A percentile compares a stretch with the other conserved stretches of the same genome.
Conservation (phyloP, 495 filamentous ascomycete genomes). For the Tetracladium marchalianum region DNA sequence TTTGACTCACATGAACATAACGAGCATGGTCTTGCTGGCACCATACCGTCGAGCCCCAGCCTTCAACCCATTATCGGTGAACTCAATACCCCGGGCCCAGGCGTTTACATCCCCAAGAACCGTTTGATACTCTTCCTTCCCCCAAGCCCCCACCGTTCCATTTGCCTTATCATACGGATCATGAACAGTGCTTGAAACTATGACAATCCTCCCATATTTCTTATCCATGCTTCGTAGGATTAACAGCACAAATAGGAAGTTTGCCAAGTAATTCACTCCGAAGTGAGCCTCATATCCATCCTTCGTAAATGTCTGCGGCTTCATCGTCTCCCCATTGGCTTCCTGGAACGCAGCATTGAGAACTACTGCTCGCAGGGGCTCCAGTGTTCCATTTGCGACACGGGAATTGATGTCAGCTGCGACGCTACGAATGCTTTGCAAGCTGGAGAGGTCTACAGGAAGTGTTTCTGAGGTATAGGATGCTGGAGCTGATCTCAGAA, state of each 20-base stretch:
- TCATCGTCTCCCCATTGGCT: background rate
- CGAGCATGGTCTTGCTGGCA: conserved; percentile 25
- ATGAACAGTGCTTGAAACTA: conserved; percentile 34
- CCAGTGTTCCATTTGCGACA: conserved; percentile 26
- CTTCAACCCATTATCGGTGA: conserved; percentile 11
- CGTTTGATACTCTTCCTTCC: conserved; percentile 19
- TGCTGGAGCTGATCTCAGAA: conserved; percentile 22
- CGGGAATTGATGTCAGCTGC: conserved; percentile 26
- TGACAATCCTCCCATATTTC: conserved; percentile 30
- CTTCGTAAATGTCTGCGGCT: conserved; percentile 23
- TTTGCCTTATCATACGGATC: conserved; percentile 20
- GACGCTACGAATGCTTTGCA: conserved; percentile 29
- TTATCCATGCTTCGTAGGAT: conserved; percentile 35
- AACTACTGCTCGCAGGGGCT: conserved; percentile 34
- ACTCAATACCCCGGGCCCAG: conserved; percentile 28
- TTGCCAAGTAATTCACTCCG: conserved; percentile 35
- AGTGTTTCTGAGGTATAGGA: conserved; percentile 30
- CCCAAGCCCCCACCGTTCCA: conserved; percentile 7
- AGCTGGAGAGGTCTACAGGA: conserved; percentile 30
- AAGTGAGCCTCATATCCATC: conserved; percentile 34
- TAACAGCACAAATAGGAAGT: conserved; percentile 32
- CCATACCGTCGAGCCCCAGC: conserved; percentile 30
- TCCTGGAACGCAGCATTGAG: conserved; percentile 34
- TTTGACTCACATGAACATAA: conserved; percentile 29
- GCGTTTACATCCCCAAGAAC: conserved; percentile 21